Conservation (phyloP, 768 basidiomycete species). For the Tephrocybe sp. region DNA sequence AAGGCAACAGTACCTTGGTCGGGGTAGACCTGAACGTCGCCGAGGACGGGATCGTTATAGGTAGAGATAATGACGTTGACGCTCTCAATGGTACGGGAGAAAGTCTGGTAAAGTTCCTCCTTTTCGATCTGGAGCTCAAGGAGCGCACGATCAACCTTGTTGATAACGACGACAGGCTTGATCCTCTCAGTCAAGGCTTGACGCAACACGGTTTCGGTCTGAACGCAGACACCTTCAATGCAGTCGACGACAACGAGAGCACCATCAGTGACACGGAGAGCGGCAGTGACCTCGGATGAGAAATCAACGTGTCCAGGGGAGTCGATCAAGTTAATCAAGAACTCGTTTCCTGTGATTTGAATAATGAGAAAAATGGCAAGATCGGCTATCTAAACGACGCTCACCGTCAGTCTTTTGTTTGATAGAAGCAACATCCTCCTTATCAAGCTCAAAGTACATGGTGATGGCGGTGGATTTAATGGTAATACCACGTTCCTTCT, state of each 20-base stretch:
- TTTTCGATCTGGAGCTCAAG: slow-evolving; percentile 96
- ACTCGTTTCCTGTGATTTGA: slow-evolving; percentile 69
- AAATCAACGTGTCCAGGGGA: slow-evolving; percentile 99
- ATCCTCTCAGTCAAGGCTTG: slow-evolving; percentile 97
- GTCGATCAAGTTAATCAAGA: slow-evolving; percentile 99
- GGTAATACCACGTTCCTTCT: slow-evolving; percentile 99
- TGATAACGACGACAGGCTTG: slow-evolving; percentile 98
- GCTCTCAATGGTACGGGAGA: slow-evolving; percentile 93
- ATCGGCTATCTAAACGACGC: slow-evolving; percentile 20
- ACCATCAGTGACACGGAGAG: slow-evolving; percentile 99
- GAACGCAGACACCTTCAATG: slow-evolving; percentile 98
- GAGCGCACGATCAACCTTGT: slow-evolving; percentile 99
- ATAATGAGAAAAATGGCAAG: neutral
- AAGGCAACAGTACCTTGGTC: slow-evolving; percentile 98
- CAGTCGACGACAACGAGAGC: slow-evolving; percentile 99
- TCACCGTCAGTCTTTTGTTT: slow-evolving; percentile 92
- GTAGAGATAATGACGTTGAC: slow-evolving; percentile 99
- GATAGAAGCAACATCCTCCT: slow-evolving; percentile 81
- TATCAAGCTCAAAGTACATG: slow-evolving; percentile 95
- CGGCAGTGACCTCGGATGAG: slow-evolving; percentile 98
- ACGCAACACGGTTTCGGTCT: slow-evolving; percentile 98
- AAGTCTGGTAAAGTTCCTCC: slow-evolving; percentile 96
- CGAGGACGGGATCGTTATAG: slow-evolving; percentile 89
- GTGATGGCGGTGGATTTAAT: slow-evolving; percentile 99
- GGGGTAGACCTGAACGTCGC: slow-evolving; percentile 98